These are phyloP conservation scores for Abrus precatorius DNA, from an alignment of 306 rosid genomes.

Conservation along the genomic window DNA sequence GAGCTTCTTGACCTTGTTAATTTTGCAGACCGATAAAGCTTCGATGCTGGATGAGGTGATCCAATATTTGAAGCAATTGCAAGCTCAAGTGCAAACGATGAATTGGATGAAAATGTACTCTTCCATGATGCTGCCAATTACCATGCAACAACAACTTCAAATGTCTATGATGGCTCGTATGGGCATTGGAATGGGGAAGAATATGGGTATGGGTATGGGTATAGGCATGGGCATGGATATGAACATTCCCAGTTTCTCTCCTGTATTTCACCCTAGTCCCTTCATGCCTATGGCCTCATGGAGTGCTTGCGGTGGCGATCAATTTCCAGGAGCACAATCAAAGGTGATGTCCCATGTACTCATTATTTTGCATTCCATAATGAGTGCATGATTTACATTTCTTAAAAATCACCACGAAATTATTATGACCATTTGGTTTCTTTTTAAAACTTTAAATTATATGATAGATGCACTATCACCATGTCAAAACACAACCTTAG, in stretches of 20 bases:
- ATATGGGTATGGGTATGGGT: slow-evolving; percentile 40
- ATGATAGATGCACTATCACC: too few relatives aligned
- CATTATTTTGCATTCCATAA: slow-evolving; percentile 44
- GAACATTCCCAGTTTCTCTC: slow-evolving; percentile 52
- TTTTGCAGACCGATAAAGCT: slow-evolving; percentile 76
- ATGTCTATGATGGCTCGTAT: slow-evolving; percentile 70
- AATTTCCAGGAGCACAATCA: slow-evolving; percentile 36
- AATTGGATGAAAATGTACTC: slow-evolving; percentile 65
- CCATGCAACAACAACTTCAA: slow-evolving; percentile 74
- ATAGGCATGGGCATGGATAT: slow-evolving; percentile 54
- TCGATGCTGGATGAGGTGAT: slow-evolving; percentile 90
- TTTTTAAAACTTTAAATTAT: too few relatives aligned
- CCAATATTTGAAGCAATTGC: slow-evolving; percentile 75
- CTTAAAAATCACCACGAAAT: too few relatives aligned
- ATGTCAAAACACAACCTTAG: too few relatives aligned
- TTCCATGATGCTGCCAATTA: slow-evolving; percentile 65
- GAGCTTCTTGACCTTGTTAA: background rate
- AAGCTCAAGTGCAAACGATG: slow-evolving; percentile 76
- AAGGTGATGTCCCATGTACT: slow-evolving; percentile 47
- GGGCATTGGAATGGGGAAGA: slow-evolving; percentile 58
- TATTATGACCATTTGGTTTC: too few relatives aligned
- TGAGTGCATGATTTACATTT: too few relatives aligned
- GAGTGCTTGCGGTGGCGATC: slow-evolving; percentile 53
- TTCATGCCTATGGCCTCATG: slow-evolving; percentile 66
- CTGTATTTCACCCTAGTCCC: slow-evolving; percentile 56